These are phyloP conservation scores for Crithidia sp. DNA, from an alignment of 208 protist genomes.

Conservation along the genomic window DNA sequence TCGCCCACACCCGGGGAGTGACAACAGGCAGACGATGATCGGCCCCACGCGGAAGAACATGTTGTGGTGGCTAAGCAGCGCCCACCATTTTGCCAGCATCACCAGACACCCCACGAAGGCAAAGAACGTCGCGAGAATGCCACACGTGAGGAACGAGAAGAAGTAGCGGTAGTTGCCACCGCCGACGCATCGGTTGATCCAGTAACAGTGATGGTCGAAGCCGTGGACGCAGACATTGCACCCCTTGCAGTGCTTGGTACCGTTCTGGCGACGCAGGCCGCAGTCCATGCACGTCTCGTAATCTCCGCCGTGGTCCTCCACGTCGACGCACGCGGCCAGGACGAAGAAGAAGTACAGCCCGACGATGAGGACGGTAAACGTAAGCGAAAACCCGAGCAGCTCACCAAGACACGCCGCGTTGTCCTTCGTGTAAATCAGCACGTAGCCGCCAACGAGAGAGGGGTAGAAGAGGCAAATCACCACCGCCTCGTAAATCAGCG, in stretches of 20 bases:
- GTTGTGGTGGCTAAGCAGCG: slow-evolving; percentile 37
- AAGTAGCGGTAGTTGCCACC: slow-evolving; percentile 75
- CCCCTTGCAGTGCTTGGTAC: slow-evolving; percentile 85
- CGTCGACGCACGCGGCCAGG: slow-evolving; percentile 48
- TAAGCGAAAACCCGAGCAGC: slow-evolving; percentile 42
- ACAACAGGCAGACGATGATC: slow-evolving; percentile 48
- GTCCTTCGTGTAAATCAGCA: slow-evolving; percentile 48
- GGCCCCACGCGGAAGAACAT: slow-evolving; percentile 63
- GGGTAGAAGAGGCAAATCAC: slow-evolving; percentile 43
- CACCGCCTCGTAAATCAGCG: slow-evolving; percentile 39
- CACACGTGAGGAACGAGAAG: slow-evolving; percentile 57
- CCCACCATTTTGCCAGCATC: slow-evolving; percentile 70
- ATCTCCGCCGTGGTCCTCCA: slow-evolving; percentile 43
- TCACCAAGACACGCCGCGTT: slow-evolving; percentile 38
- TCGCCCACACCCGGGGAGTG: slow-evolving; percentile 37
- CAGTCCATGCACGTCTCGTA: slow-evolving; percentile 66
- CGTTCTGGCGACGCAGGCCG: slow-evolving; percentile 27
- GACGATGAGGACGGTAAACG: slow-evolving; percentile 20
- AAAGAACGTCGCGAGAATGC: slow-evolving; percentile 26
- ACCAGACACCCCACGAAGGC: slow-evolving; percentile 38
- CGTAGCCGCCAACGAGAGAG: slow-evolving; percentile 45
- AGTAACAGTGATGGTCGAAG: slow-evolving; percentile 93
- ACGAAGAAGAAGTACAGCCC: slow-evolving; percentile 35
- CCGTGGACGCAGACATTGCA: slow-evolving; percentile 84
- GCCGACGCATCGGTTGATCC: slow-evolving; percentile 91